Percentiles rank a stretch among this genome's conserved stretches.
Conservation (phyloP, 176 grass and related monocot species). For the Ensete glaucum region DNA sequence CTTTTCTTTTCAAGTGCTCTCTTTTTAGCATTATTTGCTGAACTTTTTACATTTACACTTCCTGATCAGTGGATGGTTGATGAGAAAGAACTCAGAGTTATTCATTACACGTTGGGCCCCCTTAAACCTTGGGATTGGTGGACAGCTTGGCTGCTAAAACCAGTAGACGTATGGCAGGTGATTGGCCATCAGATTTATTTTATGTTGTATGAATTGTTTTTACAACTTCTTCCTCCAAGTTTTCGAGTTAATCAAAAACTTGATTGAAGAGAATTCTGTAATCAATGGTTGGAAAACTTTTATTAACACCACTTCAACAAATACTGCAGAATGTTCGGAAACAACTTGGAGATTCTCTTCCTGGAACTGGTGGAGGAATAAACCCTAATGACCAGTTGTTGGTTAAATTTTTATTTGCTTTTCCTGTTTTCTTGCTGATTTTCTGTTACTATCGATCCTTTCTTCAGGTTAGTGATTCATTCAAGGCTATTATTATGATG, state of each 20-base stretch:
- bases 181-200: constrained; percentile 7
- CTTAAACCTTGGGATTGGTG: constrained; percentile 99
- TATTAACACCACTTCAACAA: constrained; percentile 3
- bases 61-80: constrained; percentile 89
- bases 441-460: constrained; percentile 69
- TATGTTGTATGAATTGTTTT: constrained; percentile 3
- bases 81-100: constrained; percentile 85
- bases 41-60: constrained; percentile 1
- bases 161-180: constrained; percentile 95
- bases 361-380: constrained; percentile 66
- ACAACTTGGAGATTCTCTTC: constrained; percentile 74
- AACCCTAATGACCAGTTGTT: constrained; percentile 51
- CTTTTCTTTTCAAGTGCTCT: not conserved
- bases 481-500: constrained; percentile 1
- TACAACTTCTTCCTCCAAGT: not conserved
- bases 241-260: not conserved
- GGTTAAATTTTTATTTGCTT: constrained; percentile 56
- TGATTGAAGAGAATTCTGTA: not conserved
- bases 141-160: constrained; percentile 93
- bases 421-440: constrained; percentile 56
- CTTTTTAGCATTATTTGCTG: not conserved
- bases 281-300: not conserved
- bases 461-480: constrained; percentile 46
- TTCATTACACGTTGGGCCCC: constrained; percentile 86
- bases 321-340: constrained; percentile 54